Conservation (phyloP, 2,329 filamentous ascomycete species). For the Juglanconis oblonga region DNA sequence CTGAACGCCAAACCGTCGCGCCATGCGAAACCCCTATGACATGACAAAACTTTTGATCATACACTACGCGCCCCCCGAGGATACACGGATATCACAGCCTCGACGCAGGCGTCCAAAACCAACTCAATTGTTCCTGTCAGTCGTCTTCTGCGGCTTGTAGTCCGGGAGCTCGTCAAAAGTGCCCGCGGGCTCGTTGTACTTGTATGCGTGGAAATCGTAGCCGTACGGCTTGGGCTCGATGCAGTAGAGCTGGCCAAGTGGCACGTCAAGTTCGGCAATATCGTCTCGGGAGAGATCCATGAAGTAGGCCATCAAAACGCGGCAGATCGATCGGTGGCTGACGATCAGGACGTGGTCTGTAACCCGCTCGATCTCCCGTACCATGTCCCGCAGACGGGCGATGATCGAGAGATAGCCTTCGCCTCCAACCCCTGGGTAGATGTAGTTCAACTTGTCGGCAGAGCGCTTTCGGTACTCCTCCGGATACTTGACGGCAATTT, state of each 20-base stretch:
- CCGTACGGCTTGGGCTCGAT: constrained; percentile 98
- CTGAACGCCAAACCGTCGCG: not conserved
- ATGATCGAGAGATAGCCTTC: constrained; percentile 98
- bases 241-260: constrained; percentile 88
- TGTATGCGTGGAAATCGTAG: constrained; percentile 93
- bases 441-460: constrained; percentile 88
- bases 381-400: constrained; percentile 90
- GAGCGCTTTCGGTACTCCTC: constrained; percentile 80
- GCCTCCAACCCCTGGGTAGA: constrained; percentile 91
- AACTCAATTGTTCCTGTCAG: constrained; percentile 35
- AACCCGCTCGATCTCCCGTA: constrained; percentile 95
- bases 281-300: constrained; percentile 87
- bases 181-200: constrained; percentile 73
- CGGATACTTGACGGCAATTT: constrained; percentile 75
- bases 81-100: not conserved
- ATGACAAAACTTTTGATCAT: no score
- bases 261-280: constrained; percentile 91
- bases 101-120: not conserved
- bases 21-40: no score
- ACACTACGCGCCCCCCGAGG: no score
- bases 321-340: constrained; percentile 86
- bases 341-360: constrained; percentile 93
- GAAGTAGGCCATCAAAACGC: constrained; percentile 94
- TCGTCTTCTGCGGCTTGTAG: constrained; percentile 69
- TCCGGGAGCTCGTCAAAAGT: constrained; percentile 86